Conservation (phyloP, 495 filamentous ascomycete species). For the Annulohypoxylon stygium region DNA sequence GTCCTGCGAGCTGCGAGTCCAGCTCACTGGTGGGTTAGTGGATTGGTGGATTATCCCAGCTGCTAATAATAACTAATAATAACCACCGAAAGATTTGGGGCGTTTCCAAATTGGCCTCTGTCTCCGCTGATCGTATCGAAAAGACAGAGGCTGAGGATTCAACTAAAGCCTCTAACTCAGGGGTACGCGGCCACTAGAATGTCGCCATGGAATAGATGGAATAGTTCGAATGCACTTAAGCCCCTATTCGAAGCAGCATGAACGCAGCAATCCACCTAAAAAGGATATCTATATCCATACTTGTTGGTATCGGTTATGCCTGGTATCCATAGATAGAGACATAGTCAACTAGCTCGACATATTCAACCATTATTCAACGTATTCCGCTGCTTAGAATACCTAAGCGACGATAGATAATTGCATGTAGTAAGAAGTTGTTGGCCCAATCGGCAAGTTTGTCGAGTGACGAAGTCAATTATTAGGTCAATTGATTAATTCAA, state of each 20-base stretch:
- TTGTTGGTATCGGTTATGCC: neutral
- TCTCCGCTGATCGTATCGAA: constrained; percentile 19
- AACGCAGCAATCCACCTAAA: constrained; percentile 16
- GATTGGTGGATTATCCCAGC: constrained; percentile 7
- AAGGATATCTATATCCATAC: neutral
- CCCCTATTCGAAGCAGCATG: constrained; percentile 24
- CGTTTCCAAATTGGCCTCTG: constrained; percentile 28
- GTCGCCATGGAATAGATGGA: constrained; percentile 20
- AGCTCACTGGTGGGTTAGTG: constrained; percentile 15
- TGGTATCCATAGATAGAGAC: neutral
- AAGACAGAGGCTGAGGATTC: constrained; percentile 39
- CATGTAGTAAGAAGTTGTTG: constrained; percentile 10
- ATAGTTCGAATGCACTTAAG: constrained; percentile 11
- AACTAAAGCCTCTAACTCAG: constrained; percentile 12
- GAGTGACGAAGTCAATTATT: constrained; percentile 24
- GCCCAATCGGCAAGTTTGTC: constrained; percentile 19
- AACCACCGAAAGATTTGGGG: constrained; percentile 33
- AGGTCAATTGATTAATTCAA: constrained; percentile 32
- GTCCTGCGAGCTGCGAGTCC: constrained; percentile 7
- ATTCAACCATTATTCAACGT: neutral
- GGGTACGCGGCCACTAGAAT: constrained; percentile 38
- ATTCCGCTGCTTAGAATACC: constrained; percentile 8
- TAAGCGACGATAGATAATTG: neutral
- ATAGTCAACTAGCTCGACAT: neutral
- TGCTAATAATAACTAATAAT: constrained; percentile 51